These are phyloP conservation scores for Oryza punctata DNA, from an alignment of 176 grass and related monocot species.

Conservation along the genomic window DNA sequence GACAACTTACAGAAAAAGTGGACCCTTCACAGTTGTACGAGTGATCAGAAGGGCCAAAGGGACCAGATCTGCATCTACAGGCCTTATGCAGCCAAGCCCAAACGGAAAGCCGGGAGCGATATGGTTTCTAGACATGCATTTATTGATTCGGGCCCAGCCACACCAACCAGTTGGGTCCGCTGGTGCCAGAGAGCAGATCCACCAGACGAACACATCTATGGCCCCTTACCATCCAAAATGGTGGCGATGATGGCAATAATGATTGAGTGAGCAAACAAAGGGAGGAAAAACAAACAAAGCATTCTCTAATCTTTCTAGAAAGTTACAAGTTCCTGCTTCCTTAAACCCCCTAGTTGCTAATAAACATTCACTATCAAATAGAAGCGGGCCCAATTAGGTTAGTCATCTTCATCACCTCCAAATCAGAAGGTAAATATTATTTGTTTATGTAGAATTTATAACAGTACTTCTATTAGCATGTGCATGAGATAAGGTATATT, in stretches of 20 bases:
- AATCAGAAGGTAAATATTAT: constrained; percentile 16
- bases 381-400: not conserved
- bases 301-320: constrained; percentile 36
- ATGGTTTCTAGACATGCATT: constrained; percentile 60
- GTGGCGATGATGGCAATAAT: constrained; percentile 45
- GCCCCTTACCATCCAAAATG: constrained; percentile 43
- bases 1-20: constrained; percentile 50
- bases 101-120: constrained; percentile 39
- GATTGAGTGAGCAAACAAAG: constrained; percentile 39
- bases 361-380: not conserved
- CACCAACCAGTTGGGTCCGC: constrained; percentile 48
- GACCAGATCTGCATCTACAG: constrained; percentile 69
- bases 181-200: constrained; percentile 58
- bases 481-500: not conserved
- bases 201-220: constrained; percentile 41
- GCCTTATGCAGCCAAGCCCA: constrained; percentile 61
- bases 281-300: constrained; percentile 28
- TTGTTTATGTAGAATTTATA: not conserved
- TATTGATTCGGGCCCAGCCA: constrained; percentile 50
- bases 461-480: constrained; percentile 23
- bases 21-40: constrained; percentile 52
- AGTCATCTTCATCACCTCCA: not conserved
- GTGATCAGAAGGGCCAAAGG: constrained; percentile 55
- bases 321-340: constrained; percentile 14
- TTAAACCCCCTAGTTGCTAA: not conserved